Conservation (phyloP, 2,329 filamentous ascomycete species). For the Gliomastix tumulicola region DNA sequence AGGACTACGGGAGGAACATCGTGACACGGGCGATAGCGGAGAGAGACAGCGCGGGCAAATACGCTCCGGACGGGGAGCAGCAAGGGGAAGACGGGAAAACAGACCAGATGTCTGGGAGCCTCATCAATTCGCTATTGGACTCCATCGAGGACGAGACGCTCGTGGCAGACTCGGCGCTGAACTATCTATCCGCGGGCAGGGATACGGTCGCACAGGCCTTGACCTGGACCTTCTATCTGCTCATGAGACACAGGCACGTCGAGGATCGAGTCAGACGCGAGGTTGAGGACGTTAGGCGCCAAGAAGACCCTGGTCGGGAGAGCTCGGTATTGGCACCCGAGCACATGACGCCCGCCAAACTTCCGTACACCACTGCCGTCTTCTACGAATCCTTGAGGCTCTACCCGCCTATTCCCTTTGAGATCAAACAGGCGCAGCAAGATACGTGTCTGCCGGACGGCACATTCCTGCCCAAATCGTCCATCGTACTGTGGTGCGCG, state of each 20-base stretch:
- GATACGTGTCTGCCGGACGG: conserved; percentile 51
- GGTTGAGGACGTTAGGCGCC: no score
- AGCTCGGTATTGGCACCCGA: conserved; percentile 10
- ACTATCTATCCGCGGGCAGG: conserved; percentile 58
- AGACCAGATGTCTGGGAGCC: no score
- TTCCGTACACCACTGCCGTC: conserved; percentile 53
- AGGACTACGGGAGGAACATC: conserved; percentile 48
- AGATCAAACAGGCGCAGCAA: conserved; percentile 52
- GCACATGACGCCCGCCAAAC: conserved; percentile 29
- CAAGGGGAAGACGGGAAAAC: no score
- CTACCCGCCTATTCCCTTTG: conserved; percentile 59
- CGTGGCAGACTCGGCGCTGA: conserved; percentile 58
- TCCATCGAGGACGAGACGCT: conserved; percentile 45
- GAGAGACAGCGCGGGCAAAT: conserved; percentile 12
- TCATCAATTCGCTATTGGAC: conserved; percentile 55
- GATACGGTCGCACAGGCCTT: conserved; percentile 60
- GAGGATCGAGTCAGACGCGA: conserved; percentile 22
- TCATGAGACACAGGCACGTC: conserved; percentile 42
- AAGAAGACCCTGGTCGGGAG: no score
- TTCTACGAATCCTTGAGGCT: conserved; percentile 57
- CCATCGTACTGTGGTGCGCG: conserved; percentile 55
- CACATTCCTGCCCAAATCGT: conserved; percentile 44
- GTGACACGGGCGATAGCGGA: conserved; percentile 46
- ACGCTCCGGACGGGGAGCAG: no score
- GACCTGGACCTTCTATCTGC: conserved; percentile 56